Conservation (phyloP, 75 land plant genomes). For the Picea glauca region DNA sequence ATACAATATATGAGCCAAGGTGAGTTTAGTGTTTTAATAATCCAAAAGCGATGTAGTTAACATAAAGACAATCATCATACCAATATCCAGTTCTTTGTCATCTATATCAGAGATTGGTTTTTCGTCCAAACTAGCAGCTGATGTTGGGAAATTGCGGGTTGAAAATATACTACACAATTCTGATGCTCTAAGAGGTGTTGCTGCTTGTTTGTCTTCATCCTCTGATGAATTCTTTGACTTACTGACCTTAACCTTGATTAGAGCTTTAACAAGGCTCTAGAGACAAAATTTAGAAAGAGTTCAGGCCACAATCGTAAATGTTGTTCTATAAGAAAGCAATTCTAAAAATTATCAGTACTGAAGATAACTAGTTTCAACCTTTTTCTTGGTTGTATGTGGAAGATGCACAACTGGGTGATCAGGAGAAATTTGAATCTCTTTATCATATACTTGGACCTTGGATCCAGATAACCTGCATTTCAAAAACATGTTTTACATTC, state of each 20-base stretch:
- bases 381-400: constrained; percentile 6
- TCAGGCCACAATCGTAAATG: background rate
- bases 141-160: constrained; percentile 26
- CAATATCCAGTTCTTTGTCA: constrained; percentile 42
- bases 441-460: constrained; percentile 12
- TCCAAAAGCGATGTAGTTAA: background rate
- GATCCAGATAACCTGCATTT: constrained; percentile 3
- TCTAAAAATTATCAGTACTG: background rate
- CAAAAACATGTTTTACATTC: background rate
- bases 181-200: constrained; percentile 14
- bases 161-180: constrained; percentile 51
- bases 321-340: background rate
- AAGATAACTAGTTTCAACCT: constrained; percentile 1
- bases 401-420: background rate
- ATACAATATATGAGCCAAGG: background rate
- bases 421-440: constrained; percentile 6
- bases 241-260: constrained; percentile 17
- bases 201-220: constrained; percentile 20
- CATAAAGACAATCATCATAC: constrained; percentile 19
- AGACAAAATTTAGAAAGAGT: background rate
- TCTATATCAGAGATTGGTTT: constrained; percentile 11
- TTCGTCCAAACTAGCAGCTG: constrained; percentile 11
- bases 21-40: background rate
- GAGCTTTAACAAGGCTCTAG: constrained; percentile 2
- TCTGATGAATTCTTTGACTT: constrained; percentile 35